Percentiles rank a stretch among this genome's conserved stretches.
Conservation (phyloP, 192 early-diverging fungal species). For the Spizellomyces punctatus region DNA sequence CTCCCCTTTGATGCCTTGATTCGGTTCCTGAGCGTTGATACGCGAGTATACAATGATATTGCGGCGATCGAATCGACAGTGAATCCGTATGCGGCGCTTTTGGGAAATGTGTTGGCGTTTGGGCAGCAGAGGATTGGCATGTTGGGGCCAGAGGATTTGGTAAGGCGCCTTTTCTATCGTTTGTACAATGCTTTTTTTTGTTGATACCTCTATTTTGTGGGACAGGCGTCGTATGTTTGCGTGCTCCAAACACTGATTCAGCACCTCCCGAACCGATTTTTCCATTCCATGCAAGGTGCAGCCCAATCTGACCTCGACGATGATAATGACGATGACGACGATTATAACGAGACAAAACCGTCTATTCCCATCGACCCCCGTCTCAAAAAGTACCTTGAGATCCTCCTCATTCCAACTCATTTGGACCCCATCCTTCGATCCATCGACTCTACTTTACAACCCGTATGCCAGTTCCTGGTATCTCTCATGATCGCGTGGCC, state of each 20-base stretch:
- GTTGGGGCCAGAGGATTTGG: slow-evolving; percentile 8
- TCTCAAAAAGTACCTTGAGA: slow-evolving; percentile 44
- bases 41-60: neutral
- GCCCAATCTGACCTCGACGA: slow-evolving; percentile 15
- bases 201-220: neutral
- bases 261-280: slow-evolving; percentile 11
- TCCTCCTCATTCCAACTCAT: slow-evolving; percentile 42
- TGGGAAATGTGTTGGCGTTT: slow-evolving; percentile 51
- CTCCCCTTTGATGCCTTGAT: slow-evolving; percentile 49
- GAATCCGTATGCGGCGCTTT: slow-evolving; percentile 37
- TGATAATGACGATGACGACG: slow-evolving; percentile 48
- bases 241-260: slow-evolving; percentile 24
- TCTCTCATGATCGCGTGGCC: slow-evolving; percentile 63
- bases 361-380: slow-evolving; percentile 29
- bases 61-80: neutral
- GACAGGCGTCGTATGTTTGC: slow-evolving; percentile 11
- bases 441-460: slow-evolving; percentile 10
- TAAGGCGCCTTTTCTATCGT: slow-evolving; percentile 37
- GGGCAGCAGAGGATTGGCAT: slow-evolving; percentile 24
- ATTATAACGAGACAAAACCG: slow-evolving; percentile 27
- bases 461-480: slow-evolving; percentile 53
- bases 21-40: neutral
- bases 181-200: slow-evolving; percentile 13
- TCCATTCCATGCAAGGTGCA: slow-evolving; percentile 1
- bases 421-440: slow-evolving; percentile 35